Percentiles rank a stretch among this genome's conserved stretches.
Evolutionary conservation across 208 protist genomes (phyloP).

Genomic region (Lotmaria passim): DNA sequence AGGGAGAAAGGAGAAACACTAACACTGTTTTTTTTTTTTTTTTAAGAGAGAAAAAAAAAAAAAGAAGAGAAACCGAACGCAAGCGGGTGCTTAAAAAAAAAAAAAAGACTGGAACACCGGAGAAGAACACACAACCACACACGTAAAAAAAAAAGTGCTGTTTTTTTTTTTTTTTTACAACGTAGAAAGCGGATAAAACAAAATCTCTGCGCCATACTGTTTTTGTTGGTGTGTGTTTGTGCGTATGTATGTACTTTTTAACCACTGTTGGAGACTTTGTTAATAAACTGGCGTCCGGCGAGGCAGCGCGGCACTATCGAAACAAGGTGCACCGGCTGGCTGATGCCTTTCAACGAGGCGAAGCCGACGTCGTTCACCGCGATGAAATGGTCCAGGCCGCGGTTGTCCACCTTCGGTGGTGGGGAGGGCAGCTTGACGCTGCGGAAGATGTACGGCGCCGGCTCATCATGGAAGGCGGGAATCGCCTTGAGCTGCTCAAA

Average conservation of each 20-base stretch:
- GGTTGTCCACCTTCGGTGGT: constrained; percentile 34
- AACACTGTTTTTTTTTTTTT: not conserved
- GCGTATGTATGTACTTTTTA: not conserved
- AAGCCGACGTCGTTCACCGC: constrained; percentile 56
- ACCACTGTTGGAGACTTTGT: constrained; percentile 34
- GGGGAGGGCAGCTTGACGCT: constrained; percentile 44
- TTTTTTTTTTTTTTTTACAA: too few relatives aligned
- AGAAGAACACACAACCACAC: not conserved
- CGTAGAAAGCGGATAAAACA: not conserved
- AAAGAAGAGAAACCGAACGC: not conserved
- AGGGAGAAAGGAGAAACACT: too few relatives aligned
- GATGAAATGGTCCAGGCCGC: constrained; percentile 65
- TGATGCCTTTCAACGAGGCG: constrained; percentile 54
- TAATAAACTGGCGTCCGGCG: constrained; percentile 52
- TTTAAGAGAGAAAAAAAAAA: not conserved
- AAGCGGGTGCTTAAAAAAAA: too few relatives aligned
- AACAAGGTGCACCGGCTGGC: constrained; percentile 60
- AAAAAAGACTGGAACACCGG: not conserved
- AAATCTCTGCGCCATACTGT: too few relatives aligned
- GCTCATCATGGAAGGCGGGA: constrained; percentile 61
- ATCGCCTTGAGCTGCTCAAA: constrained; percentile 64
- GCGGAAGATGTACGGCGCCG: constrained; percentile 50
- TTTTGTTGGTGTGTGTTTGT: too few relatives aligned
- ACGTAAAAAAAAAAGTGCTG: too few relatives aligned
- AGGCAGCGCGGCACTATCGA: constrained; percentile 65